A percentile compares a stretch with the other conserved stretches of the same genome.
phyloP scores from a whole-genome alignment of 441 rosid genomes.

The Adansonia madagascariensis region DNA sequence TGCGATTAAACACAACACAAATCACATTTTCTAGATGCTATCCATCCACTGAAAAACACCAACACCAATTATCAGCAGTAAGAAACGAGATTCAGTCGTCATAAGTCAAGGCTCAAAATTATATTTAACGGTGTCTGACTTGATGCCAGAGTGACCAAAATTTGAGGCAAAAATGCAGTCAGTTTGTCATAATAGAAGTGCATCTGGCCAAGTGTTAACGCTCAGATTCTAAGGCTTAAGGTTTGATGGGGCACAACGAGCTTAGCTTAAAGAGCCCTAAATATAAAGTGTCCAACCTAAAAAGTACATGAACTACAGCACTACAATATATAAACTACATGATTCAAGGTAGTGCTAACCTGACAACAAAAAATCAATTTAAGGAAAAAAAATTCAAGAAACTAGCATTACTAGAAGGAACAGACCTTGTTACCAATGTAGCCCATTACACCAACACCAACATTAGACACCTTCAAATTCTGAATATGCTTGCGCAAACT shows the following conservation, averaged over 20 bases:
- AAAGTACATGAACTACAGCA: not conserved
- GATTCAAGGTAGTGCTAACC: not conserved
- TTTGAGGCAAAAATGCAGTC: not conserved
- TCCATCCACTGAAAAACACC: not conserved
- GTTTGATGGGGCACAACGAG: not conserved
- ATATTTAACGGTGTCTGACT: not conserved
- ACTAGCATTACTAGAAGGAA: conserved; percentile 31
- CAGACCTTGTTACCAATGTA: conserved; percentile 94
- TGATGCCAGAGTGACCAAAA: not conserved
- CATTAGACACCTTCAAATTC: conserved; percentile 81
- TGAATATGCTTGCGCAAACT: conserved; percentile 82
- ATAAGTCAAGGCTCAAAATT: conserved; percentile 5
- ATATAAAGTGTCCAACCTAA: not conserved
- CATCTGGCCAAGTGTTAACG: not conserved
- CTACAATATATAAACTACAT: not conserved
- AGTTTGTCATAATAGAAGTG: not conserved
- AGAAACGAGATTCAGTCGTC: not conserved
- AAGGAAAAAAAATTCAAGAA: conserved; percentile 11
- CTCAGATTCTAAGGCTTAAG: not conserved
- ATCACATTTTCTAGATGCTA: not conserved
- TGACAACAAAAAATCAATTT: not conserved
- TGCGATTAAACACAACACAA: not conserved
- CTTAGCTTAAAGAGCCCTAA: not conserved
- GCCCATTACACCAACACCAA: conserved; percentile 98
- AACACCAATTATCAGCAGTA: not conserved